Evolutionary conservation across 2,329 filamentous ascomycete genomes (phyloP).

Genomic region (Talaromyces albobiverticillius): DNA sequence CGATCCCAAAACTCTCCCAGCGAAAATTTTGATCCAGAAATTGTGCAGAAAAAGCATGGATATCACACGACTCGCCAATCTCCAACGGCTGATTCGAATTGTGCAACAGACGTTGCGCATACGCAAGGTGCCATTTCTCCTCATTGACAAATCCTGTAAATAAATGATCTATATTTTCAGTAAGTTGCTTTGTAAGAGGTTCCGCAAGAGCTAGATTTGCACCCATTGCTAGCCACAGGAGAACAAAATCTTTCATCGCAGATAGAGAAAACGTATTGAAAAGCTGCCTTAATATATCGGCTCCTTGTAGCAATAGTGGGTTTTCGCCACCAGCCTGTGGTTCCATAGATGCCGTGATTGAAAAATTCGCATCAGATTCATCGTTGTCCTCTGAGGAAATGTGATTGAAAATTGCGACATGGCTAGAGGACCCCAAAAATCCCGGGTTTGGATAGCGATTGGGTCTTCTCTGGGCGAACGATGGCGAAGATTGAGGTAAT

Average conservation of each 20-base stretch:
- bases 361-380: no score
- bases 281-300: neutral
- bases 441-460: neutral
- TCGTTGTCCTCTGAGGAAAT: neutral
- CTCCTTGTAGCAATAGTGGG: neutral
- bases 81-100: neutral
- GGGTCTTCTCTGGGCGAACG: neutral
- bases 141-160: neutral
- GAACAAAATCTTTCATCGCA: neutral
- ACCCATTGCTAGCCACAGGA: neutral
- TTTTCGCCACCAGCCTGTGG: neutral
- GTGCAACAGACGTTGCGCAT: neutral
- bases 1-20: neutral
- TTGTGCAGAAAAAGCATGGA: neutral
- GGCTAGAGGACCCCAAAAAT: neutral
- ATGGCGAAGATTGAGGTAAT: no score
- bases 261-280: neutral
- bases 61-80: neutral
- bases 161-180: neutral
- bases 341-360: no score
- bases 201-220: neutral
- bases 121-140: neutral
- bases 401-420: neutral
- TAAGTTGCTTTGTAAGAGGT: neutral
- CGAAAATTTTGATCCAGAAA: neutral